phyloP scores from a whole-genome alignment of 805 yeast species.

The Kluyveromyces siamensis region DNA sequence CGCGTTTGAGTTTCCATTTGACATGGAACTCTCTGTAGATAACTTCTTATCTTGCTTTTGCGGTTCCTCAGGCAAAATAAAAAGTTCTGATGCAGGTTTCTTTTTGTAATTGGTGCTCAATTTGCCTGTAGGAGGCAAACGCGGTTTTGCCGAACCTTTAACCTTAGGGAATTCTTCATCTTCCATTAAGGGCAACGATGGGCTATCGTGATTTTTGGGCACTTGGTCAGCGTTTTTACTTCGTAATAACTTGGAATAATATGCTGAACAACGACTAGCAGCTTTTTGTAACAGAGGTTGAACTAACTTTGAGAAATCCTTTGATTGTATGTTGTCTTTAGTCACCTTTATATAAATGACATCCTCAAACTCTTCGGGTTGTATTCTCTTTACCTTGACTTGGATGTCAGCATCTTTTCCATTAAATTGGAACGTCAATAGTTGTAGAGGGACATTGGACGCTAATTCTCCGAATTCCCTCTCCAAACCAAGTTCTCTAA shows the following conservation, averaged over 20 bases:
- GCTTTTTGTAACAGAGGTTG: slow-evolving; percentile 43
- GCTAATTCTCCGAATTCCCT: slow-evolving; percentile 82
- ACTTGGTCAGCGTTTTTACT: slow-evolving; percentile 26
- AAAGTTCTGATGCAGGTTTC: slow-evolving; percentile 44
- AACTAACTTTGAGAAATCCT: slow-evolving; percentile 41
- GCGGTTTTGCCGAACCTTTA: slow-evolving; percentile 56
- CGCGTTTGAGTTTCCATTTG: not conserved
- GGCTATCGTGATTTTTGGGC: slow-evolving; percentile 18
- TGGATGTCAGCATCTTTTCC: slow-evolving; percentile 59
- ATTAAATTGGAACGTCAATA: slow-evolving; percentile 48
- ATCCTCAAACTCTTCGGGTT: slow-evolving; percentile 58
- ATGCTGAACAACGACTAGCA: slow-evolving; percentile 33
- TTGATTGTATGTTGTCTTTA: slow-evolving; percentile 41
- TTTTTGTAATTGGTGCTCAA: slow-evolving; percentile 66
- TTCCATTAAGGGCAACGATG: slow-evolving; percentile 52
- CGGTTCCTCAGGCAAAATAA: slow-evolving; percentile 37
- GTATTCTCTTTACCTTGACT: slow-evolving; percentile 40
- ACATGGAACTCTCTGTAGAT: not conserved
- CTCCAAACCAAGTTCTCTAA: slow-evolving; percentile 86
- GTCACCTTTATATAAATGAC: slow-evolving; percentile 44
- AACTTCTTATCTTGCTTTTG: slow-evolving; percentile 5
- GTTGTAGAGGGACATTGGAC: slow-evolving; percentile 80
- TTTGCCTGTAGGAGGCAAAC: slow-evolving; percentile 87
- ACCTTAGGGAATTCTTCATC: slow-evolving; percentile 83
- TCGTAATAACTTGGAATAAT: slow-evolving; percentile 37